Evolutionary conservation across 768 basidiomycete genomes (phyloP).

Genomic region (Fomitopsis serialis): DNA sequence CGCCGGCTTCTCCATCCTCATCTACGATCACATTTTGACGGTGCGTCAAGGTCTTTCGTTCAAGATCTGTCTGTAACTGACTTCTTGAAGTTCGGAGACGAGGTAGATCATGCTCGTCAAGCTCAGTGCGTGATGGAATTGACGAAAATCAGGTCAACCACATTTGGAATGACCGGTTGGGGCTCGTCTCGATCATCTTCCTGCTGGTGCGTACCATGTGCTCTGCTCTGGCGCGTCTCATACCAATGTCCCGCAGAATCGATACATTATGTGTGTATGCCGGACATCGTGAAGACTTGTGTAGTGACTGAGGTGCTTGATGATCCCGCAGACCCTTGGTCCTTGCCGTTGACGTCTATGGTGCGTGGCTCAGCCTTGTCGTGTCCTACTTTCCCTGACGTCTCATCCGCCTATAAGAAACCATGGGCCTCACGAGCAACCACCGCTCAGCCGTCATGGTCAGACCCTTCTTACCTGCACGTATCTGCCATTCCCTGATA

Average conservation of each 20-base stretch:
- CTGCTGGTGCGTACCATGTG: conserved; percentile 16
- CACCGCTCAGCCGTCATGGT: background rate
- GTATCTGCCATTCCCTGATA: background rate
- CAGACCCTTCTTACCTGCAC: background rate
- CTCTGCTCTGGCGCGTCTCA: background rate
- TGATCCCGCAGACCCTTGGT: conserved; percentile 15
- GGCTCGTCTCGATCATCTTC: conserved; percentile 22
- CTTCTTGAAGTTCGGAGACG: conserved; percentile 15
- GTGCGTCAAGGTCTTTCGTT: conserved; percentile 6
- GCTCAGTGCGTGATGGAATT: background rate
- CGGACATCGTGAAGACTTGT: too few species aligned
- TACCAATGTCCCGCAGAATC: conserved; percentile 14
- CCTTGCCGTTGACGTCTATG: conserved; percentile 20
- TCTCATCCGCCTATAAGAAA: background rate
- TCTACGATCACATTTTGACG: conserved; percentile 24
- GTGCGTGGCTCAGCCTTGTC: conserved; percentile 5
- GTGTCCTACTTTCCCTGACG: background rate
- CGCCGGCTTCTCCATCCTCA: conserved; percentile 19
- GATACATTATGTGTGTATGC: conserved; percentile 20
- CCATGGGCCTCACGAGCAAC: background rate
- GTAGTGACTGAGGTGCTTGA: background rate
- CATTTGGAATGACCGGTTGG: conserved; percentile 18
- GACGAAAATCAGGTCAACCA: conserved; percentile 11
- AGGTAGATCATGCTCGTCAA: conserved; percentile 9
- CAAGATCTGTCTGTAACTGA: background rate